These are phyloP conservation scores for Lepidium aucheri DNA, from an alignment of 345 rosid genomes.

Conservation along the genomic window DNA sequence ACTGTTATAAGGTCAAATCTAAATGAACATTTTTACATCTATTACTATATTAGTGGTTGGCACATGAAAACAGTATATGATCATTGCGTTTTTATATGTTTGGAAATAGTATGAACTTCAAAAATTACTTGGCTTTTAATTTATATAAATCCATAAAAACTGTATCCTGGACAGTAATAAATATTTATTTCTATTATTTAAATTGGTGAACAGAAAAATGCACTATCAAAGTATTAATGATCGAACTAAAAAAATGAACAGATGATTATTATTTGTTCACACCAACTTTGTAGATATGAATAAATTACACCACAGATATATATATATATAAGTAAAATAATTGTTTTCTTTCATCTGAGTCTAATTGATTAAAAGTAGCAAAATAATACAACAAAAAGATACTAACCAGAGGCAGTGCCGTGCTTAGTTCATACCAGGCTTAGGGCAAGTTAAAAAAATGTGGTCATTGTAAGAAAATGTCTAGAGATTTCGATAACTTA, in stretches of 20 bases:
- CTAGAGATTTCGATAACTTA: too few relatives aligned
- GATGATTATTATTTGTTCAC: slow-evolving; percentile 9
- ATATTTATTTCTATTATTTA: background rate
- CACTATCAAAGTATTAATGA: slow-evolving; percentile 12
- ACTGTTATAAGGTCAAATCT: background rate
- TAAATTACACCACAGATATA: too few relatives aligned
- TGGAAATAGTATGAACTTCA: slow-evolving; percentile 4
- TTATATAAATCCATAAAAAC: background rate
- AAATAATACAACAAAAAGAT: too few relatives aligned
- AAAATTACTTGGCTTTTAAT: background rate
- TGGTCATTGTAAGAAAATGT: too few relatives aligned
- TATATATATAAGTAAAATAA: too few relatives aligned
- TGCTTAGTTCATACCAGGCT: too few relatives aligned
- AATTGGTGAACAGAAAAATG: slow-evolving; percentile 9
- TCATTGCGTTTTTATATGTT: background rate
- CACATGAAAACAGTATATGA: slow-evolving; percentile 2
- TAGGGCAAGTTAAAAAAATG: too few relatives aligned
- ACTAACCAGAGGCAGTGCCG: too few relatives aligned
- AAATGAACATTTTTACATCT: background rate
- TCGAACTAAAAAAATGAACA: slow-evolving; percentile 12
- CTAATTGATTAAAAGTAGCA: too few relatives aligned
- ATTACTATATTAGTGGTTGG: slow-evolving; percentile 2
- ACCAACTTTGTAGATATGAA: background rate
- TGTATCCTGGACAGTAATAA: slow-evolving; percentile 9
- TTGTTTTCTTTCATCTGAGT: too few relatives aligned